Base-by-base conservation (phyloP, 2,329 filamentous ascomycete species). In the Penicillium digitatum region DNA sequence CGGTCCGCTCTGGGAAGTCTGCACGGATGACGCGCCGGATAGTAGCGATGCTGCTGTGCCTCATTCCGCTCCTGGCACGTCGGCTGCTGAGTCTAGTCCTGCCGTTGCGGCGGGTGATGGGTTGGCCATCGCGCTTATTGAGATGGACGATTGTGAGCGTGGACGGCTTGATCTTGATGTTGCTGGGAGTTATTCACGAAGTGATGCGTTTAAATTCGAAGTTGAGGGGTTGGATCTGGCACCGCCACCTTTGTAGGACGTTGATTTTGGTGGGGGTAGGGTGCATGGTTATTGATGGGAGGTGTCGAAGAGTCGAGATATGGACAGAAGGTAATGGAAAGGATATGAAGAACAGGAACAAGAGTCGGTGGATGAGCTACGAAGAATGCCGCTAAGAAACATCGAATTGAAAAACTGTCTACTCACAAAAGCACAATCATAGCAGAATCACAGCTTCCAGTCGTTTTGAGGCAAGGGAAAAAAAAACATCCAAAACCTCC, bases 101-200 rank as follows among this genome's bases (percentile, higher is more conserved):
- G 32, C 56, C 2, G 50, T 57, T 8, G 64, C 58, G 4, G 52
- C 54, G 3, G 62, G 56, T 5, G 62, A 63, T 6, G 82, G 83
- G 0, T 70, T 96, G 31, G 74, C 90, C 47, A 82, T 82, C 32
- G 79, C 83, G 1, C 88, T 93, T 60, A 86, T 91, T 6, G 90
- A 96, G 67, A 87, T 96, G 66, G 88, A 95, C 46, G 90, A 95
- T 61, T 95, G 92, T 65, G 83, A 91, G 62, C 80, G 89, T 9
- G 92, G 91, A 0, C 78, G 90, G 43, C 70, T 96, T 60, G 90
- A 95, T 71, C 71, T 96, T 37, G 92, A 96, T 76, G 85, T 89
- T 37, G 90, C 85, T 3, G 92, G 91, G 0, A 90, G 87, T 68
- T 96, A 95, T 72, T 91, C 89, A 2, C 81, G 90, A 69, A 88